A percentile compares a stretch with the other conserved stretches of the same genome.
Conservation (phyloP, 202 grass and related monocot species). For the Bolboschoenoplectus hybrid region DNA sequence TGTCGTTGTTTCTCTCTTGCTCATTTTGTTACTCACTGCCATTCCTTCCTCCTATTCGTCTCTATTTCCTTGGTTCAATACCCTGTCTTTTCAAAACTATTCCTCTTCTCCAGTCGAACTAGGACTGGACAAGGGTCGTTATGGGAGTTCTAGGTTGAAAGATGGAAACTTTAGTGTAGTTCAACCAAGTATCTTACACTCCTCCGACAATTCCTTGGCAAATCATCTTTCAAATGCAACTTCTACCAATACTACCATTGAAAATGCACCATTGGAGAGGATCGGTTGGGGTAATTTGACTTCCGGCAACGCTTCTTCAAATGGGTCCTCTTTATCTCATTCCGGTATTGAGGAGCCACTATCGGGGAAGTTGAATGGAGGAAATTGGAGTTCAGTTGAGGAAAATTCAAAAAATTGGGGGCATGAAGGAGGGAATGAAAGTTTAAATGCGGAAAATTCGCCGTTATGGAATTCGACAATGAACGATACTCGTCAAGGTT, state of each 20-base stretch:
- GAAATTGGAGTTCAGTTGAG: conserved; percentile 27
- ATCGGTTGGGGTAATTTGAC: conserved; percentile 2
- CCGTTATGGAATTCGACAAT: conserved; percentile 24
- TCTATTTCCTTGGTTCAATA: conserved; percentile 44
- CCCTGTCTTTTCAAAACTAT: conserved; percentile 16
- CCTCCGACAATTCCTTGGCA: conserved; percentile 19
- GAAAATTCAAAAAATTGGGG: conserved; percentile 29
- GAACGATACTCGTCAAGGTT: conserved; percentile 12
- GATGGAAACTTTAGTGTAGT: conserved; percentile 22
- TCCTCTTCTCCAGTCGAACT: conserved; percentile 22
- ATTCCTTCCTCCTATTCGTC: conserved; percentile 41
- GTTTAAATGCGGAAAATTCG: background rate
- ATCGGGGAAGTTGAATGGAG: conserved; percentile 10
- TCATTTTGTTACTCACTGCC: conserved; percentile 49
- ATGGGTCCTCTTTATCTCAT: background rate
- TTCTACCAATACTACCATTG: background rate
- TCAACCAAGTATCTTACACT: conserved; percentile 14
- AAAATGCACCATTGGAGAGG: conserved; percentile 18
- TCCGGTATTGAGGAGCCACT: background rate
- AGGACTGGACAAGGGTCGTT: background rate
- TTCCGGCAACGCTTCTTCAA: background rate
- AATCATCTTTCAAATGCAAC: conserved; percentile 23
- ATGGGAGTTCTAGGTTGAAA: background rate
- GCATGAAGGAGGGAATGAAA: conserved; percentile 12
- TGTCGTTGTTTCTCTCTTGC: conserved; percentile 46